phyloP scores from a whole-genome alignment of 2,329 filamentous ascomycete species.

The Thermoascus crustaceus region DNA sequence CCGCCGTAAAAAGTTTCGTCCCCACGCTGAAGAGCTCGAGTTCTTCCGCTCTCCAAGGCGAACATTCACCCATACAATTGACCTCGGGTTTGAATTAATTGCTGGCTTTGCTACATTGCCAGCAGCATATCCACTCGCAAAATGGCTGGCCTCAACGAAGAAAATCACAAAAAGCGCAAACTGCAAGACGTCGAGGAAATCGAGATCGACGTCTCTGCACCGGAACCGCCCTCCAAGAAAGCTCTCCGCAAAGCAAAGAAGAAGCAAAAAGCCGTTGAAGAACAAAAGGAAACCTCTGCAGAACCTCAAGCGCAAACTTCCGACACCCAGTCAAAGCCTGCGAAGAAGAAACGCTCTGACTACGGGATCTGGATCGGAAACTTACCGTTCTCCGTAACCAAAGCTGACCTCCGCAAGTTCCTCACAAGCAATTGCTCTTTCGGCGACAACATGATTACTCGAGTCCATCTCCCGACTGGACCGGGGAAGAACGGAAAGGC shows the following conservation, averaged over 20 bases:
- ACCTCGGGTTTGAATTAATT: too few relatives aligned
- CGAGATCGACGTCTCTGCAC: conserved; percentile 80
- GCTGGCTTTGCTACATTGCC: too few relatives aligned
- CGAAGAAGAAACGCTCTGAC: conserved; percentile 55
- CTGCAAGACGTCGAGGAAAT: conserved; percentile 53
- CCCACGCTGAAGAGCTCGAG: neutral
- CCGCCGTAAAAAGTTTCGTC: conserved; percentile 17
- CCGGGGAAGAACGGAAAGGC: conserved; percentile 45
- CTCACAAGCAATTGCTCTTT: conserved; percentile 63
- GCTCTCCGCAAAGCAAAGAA: conserved; percentile 86
- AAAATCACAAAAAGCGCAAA: conserved; percentile 60
- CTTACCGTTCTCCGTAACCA: conserved; percentile 72
- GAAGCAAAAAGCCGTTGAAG: conserved; percentile 15
- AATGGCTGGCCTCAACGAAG: conserved; percentile 23
- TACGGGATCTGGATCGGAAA: conserved; percentile 96
- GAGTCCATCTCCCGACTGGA: conserved; percentile 67
- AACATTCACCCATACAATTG: neutral
- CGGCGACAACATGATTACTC: conserved; percentile 64
- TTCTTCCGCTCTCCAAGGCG: too few relatives aligned
- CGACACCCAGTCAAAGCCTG: conserved; percentile 4
- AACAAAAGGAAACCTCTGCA: neutral
- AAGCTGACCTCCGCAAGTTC: conserved; percentile 68
- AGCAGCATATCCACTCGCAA: too few relatives aligned
- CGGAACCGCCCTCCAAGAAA: conserved; percentile 92
- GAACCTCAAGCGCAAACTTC: conserved; percentile 6